These are phyloP conservation scores for Rhizopus sp. DNA, from an alignment of 371 early-diverging fungal species.

Conservation along the genomic window DNA sequence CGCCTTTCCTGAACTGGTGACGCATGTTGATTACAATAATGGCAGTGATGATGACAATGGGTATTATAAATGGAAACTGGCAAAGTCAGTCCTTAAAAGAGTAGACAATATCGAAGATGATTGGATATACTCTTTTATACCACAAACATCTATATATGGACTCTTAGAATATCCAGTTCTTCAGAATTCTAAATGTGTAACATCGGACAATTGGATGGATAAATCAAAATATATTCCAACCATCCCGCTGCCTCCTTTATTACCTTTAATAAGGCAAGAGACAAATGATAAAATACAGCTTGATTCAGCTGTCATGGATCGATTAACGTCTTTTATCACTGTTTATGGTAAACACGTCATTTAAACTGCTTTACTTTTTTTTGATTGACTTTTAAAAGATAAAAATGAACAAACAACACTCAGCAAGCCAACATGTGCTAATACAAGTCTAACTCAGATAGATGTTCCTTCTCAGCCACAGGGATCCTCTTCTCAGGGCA, in stretches of 20 bases:
- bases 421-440: too few relatives aligned
- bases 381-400: too few relatives aligned
- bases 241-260: not conserved
- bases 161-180: not conserved
- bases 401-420: too few relatives aligned
- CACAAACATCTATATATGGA: not conserved
- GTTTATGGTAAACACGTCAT: too few relatives aligned
- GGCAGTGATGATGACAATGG: not conserved
- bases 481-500: not conserved
- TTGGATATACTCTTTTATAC: constrained; percentile 4
- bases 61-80: constrained; percentile 9
- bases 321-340: too few relatives aligned
- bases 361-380: too few relatives aligned
- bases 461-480: not conserved
- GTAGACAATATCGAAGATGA: constrained; percentile 1
- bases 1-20: not conserved
- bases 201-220: constrained; percentile 1
- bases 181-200: not conserved
- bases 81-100: constrained; percentile 8
- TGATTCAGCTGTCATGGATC: too few relatives aligned
- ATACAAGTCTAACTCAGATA: too few relatives aligned
- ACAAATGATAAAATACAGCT: not conserved
- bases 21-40: not conserved
- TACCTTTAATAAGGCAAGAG: not conserved
- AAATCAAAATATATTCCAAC: constrained; percentile 12